Evolutionary conservation across 495 filamentous ascomycete species (phyloP).

Genomic region (Hypoxylon cercidicola): DNA sequence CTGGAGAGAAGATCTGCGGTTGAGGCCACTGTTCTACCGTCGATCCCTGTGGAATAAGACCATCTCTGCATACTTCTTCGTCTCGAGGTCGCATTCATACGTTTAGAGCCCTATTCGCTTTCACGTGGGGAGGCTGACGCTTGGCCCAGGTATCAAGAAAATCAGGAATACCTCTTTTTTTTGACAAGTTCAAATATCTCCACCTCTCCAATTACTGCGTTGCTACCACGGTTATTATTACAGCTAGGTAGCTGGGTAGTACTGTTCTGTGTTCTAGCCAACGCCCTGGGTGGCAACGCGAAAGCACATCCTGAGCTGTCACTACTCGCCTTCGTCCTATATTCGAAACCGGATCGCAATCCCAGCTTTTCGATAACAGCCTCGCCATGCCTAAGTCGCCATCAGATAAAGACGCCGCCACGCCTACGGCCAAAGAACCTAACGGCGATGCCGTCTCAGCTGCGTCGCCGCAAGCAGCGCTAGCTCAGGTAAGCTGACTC

Average conservation of each 20-base stretch:
- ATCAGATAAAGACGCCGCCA: slow-evolving; percentile 18
- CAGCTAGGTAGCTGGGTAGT: not conserved
- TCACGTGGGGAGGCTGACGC: slow-evolving; percentile 40
- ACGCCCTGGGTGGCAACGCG: slow-evolving; percentile 12
- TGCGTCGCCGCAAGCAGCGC: slow-evolving; percentile 35
- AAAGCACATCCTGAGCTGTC: not conserved
- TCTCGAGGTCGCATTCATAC: slow-evolving; percentile 21
- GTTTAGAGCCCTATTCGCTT: slow-evolving; percentile 9
- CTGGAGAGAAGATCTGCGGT: slow-evolving; percentile 38
- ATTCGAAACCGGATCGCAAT: not conserved
- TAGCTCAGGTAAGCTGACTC: slow-evolving; percentile 45
- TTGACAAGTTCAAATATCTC: slow-evolving; percentile 4
- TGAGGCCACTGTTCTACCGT: slow-evolving; percentile 32
- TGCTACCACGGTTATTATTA: not conserved
- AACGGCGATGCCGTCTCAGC: slow-evolving; percentile 19
- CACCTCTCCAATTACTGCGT: not conserved
- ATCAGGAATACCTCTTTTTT: not conserved
- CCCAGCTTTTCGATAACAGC: not conserved
- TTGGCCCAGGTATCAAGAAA: slow-evolving; percentile 25
- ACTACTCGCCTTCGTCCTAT: slow-evolving; percentile 18
- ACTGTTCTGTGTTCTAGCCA: slow-evolving; percentile 1
- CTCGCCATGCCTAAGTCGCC: slow-evolving; percentile 35
- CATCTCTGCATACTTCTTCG: slow-evolving; percentile 28
- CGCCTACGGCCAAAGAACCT: slow-evolving; percentile 16
- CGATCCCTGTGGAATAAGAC: slow-evolving; percentile 35